Conservation (phyloP, 805 yeast species). For the Ogataea glucozyma region DNA sequence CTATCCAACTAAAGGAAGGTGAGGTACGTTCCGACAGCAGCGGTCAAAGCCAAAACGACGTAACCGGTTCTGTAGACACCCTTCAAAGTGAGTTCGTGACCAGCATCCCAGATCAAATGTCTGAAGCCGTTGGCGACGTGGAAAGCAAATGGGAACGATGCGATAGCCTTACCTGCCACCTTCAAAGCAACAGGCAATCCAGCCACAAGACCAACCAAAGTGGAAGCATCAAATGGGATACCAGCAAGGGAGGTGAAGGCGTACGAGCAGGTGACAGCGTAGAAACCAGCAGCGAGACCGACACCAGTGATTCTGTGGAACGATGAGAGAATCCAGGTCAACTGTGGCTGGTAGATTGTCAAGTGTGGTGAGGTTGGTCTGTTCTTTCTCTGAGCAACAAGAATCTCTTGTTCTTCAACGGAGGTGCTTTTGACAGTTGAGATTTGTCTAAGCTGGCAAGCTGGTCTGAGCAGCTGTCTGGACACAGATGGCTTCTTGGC, state of each 20-base stretch:
- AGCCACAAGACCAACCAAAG: constrained; percentile 55
- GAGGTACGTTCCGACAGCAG: constrained; percentile 57
- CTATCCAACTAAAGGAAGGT: constrained; percentile 38
- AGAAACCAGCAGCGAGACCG: constrained; percentile 74
- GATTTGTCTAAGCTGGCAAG: constrained; percentile 30
- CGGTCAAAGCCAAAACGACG: constrained; percentile 69
- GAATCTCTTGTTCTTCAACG: constrained; percentile 64
- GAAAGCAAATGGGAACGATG: constrained; percentile 83
- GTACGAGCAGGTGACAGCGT: constrained; percentile 72
- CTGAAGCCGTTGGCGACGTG: constrained; percentile 87
- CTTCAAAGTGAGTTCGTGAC: constrained; percentile 72
- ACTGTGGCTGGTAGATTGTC: constrained; percentile 85
- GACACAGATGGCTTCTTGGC: constrained; percentile 17
- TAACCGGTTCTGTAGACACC: constrained; percentile 95
- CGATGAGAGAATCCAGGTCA: constrained; percentile 78
- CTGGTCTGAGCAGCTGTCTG: constrained; percentile 23
- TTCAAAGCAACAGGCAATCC: constrained; percentile 66
- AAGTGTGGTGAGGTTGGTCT: constrained; percentile 93
- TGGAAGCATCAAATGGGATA: constrained; percentile 51
- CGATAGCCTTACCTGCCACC: constrained; percentile 62
- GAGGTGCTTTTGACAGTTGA: constrained; percentile 54
- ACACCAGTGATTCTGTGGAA: constrained; percentile 90
- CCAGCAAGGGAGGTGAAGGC: constrained; percentile 72
- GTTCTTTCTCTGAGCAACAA: constrained; percentile 77
- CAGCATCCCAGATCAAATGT: constrained; percentile 92